Base-by-base conservation (phyloP, 305 asterid species). In the Ilex paraguariensis region DNA sequence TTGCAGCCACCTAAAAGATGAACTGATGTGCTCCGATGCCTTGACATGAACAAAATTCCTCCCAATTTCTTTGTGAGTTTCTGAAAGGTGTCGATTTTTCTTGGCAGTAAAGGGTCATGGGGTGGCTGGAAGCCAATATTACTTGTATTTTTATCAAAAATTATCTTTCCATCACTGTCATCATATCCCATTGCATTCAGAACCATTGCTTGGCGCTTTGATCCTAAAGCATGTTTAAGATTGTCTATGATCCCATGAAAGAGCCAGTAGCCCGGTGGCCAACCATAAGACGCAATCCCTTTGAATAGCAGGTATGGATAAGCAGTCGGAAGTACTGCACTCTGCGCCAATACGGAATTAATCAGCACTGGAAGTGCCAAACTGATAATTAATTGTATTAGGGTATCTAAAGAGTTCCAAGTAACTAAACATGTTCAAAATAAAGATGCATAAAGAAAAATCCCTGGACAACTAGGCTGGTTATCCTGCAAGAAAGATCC, bases 1-100 rank as follows among this genome's bases (percentile, higher is more conserved):
- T 62, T 68, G 28, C 91, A 81, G 1, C 87, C 87, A 10, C 91
- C 87, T 31, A 84, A 67, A 45, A 76, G 83, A 65, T 81, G 87
- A 5, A 84, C 83, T 0, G 83, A 70, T 42, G 82, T 74, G 69
- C 87, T 83, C 49, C 81, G 67, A 60, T 69, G 76, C 40, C 70
- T 63, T 7, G 87, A 71, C 79, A 76, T 72, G 81, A 74, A 77
- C 39, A 84, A 75, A 65, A 50, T 59, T 42, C 90, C 87, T 14
- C 85, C 87, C 13, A 81, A 53, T 58, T 76, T 84, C 66, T 76
- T 77, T 0, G 90, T 72, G 5, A 81, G 59, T 54, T 79, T 84
- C 11, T 66, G 71, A 31, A 84, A 69, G 57, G 82, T 75, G 60
- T 76, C 66, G 7, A 81, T 56, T 46, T 81, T 81, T 62, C 63